These are phyloP conservation scores for Phyllosticta citriasiana DNA, from an alignment of 2,329 filamentous ascomycete genomes.

Conservation along the genomic window DNA sequence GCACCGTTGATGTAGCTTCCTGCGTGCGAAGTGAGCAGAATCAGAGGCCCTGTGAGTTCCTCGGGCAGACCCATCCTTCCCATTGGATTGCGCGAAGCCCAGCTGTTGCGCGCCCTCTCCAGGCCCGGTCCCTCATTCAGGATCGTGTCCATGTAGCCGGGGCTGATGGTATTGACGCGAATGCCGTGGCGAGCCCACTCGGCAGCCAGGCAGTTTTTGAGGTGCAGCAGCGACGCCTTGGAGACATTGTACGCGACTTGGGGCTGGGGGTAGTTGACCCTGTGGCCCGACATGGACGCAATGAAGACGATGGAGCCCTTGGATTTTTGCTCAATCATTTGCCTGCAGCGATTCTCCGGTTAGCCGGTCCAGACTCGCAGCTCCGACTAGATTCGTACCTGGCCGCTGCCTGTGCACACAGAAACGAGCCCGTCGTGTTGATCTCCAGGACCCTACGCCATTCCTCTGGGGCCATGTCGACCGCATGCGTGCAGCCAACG, in stretches of 20 bases:
- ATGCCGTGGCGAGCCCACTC: slow-evolving; percentile 67
- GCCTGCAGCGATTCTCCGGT: slow-evolving; percentile 16
- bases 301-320: slow-evolving; percentile 57
- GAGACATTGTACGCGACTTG: slow-evolving; percentile 63
- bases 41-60: slow-evolving; percentile 53
- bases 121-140: slow-evolving; percentile 57
- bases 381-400: slow-evolving; percentile 23
- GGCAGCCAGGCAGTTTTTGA: slow-evolving; percentile 56
- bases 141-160: slow-evolving; percentile 70
- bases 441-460: slow-evolving; percentile 59
- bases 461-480: slow-evolving; percentile 48
- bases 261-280: slow-evolving; percentile 63
- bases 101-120: slow-evolving; percentile 42
- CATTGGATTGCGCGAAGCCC: slow-evolving; percentile 51
- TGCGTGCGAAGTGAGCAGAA: slow-evolving; percentile 51
- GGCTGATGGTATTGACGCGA: slow-evolving; percentile 58
- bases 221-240: slow-evolving; percentile 55
- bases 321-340: slow-evolving; percentile 42
- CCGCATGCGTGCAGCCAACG: slow-evolving; percentile 51
- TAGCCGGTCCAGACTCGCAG: background rate
- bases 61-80: slow-evolving; percentile 55
- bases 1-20: slow-evolving; percentile 60
- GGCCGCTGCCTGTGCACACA: slow-evolving; percentile 57
- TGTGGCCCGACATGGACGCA: slow-evolving; percentile 57
- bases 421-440: slow-evolving; percentile 61